Evolutionary conservation across 2,329 filamentous ascomycete species (phyloP).

Genomic region (Pseudogymnoascus pannorum): DNA sequence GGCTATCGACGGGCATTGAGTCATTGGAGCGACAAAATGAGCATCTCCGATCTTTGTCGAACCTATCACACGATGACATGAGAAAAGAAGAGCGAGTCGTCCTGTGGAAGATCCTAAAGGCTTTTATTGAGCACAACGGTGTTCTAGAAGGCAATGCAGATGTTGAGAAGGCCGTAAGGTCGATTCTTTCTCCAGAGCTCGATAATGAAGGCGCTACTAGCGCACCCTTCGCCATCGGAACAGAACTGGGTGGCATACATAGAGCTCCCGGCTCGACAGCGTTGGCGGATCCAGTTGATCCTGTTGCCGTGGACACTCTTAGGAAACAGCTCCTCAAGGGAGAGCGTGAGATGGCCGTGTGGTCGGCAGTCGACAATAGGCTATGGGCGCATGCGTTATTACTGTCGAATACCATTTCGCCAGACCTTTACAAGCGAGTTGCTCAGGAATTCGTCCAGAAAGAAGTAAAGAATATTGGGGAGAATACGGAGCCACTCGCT

Average conservation of each 20-base stretch:
- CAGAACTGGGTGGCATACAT: constrained; percentile 34
- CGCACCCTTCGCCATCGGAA: constrained; percentile 31
- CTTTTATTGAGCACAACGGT: constrained; percentile 84
- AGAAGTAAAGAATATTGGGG: constrained; percentile 76
- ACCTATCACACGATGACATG: constrained; percentile 55
- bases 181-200: constrained; percentile 59
- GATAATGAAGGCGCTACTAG: constrained; percentile 24
- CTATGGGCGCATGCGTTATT: constrained; percentile 96
- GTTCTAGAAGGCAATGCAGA: constrained; percentile 63
- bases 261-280: constrained; percentile 30
- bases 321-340: constrained; percentile 68
- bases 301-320: constrained; percentile 61
- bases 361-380: constrained; percentile 85
- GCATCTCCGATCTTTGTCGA: constrained; percentile 38
- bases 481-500: constrained; percentile 79
- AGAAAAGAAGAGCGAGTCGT: constrained; percentile 71
- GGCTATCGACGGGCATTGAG: constrained; percentile 73
- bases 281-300: constrained; percentile 61
- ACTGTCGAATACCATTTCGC: constrained; percentile 68
- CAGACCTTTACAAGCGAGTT: constrained; percentile 85
- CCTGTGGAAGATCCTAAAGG: constrained; percentile 76
- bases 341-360: constrained; percentile 84
- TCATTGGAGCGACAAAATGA: constrained; percentile 51
- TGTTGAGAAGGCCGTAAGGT: constrained; percentile 67
- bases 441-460: constrained; percentile 92